phyloP scores from a whole-genome alignment of 495 filamentous ascomycete species.

The Penicillium desertorum region DNA sequence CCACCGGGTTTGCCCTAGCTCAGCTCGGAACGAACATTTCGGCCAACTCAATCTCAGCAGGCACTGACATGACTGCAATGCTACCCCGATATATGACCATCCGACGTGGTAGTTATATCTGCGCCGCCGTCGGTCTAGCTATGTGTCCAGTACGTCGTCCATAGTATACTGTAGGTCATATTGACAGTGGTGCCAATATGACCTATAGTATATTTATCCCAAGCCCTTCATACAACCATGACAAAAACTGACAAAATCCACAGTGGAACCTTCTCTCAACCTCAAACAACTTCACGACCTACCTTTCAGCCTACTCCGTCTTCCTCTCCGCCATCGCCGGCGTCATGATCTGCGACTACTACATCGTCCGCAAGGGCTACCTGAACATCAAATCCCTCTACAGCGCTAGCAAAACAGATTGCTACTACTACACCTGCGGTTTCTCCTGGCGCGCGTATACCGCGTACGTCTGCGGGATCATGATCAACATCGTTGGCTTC shows the following conservation, averaged over 20 bases:
- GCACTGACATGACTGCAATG: conserved; percentile 90
- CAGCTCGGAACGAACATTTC: conserved; percentile 93
- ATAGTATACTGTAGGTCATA: no score
- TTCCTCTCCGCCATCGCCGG: conserved; percentile 92
- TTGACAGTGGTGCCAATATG: no score
- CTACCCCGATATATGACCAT: conserved; percentile 85
- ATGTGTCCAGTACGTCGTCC: conserved; percentile 68
- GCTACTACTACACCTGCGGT: conserved; percentile 73
- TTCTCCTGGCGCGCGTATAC: conserved; percentile 81
- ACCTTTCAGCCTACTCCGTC: conserved; percentile 91
- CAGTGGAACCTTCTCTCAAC: conserved; percentile 73
- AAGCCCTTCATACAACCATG: background rate
- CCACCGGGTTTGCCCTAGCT: conserved; percentile 77
- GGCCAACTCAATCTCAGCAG: conserved; percentile 86
- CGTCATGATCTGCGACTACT: conserved; percentile 89
- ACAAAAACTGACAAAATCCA: conserved; percentile 2
- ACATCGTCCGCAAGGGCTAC: conserved; percentile 81
- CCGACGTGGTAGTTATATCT: conserved; percentile 86
- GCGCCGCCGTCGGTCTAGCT: conserved; percentile 75
- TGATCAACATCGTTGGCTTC: conserved; percentile 93
- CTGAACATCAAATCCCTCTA: conserved; percentile 78
- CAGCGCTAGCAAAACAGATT: conserved; percentile 60
- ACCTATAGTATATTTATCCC: no score
- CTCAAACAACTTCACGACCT: conserved; percentile 91
- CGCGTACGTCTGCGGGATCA: conserved; percentile 80